Evolutionary conservation across 2,329 filamentous ascomycete species (phyloP).

Genomic region (Didymella sp.): DNA sequence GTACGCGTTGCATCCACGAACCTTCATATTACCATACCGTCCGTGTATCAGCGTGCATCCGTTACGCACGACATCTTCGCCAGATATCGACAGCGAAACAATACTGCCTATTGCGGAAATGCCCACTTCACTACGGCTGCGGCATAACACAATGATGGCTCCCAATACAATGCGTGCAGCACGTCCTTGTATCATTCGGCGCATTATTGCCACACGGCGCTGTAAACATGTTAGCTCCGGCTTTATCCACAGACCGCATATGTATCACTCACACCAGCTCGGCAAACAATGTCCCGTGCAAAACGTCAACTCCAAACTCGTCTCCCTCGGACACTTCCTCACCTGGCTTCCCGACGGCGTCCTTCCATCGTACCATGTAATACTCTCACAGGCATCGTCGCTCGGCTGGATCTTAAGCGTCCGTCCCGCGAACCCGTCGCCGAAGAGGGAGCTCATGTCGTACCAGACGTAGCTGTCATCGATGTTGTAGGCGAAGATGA

Average conservation of each 20-base stretch:
- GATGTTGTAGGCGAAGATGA: slow-evolving; percentile 40
- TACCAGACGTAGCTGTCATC: slow-evolving; percentile 36
- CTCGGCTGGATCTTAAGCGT: slow-evolving; percentile 35
- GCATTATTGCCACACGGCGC: neutral
- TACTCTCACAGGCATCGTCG: slow-evolving; percentile 32
- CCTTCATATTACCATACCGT: neutral
- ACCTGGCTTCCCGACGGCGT: slow-evolving; percentile 35
- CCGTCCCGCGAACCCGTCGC: slow-evolving; percentile 36
- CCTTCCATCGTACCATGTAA: slow-evolving; percentile 35
- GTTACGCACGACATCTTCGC: neutral
- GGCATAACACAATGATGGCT: neutral
- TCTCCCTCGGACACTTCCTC: slow-evolving; percentile 29
- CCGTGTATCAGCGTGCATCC: neutral
- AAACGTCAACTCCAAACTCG: slow-evolving; percentile 37
- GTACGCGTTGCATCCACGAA: neutral
- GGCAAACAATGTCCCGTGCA: slow-evolving; percentile 42
- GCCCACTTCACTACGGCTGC: no score
- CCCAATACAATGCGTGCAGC: neutral
- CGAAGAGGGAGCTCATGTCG: slow-evolving; percentile 39
- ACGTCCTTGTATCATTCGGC: neutral
- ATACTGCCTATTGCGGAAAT: neutral
- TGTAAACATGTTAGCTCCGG: neutral
- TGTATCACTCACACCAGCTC: slow-evolving; percentile 36
- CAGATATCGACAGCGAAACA: neutral
- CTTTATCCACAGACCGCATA: no score